Evolutionary conservation across 1,284 basidiomycete genomes (phyloP).

Genomic region (Testicularia cyperi): DNA sequence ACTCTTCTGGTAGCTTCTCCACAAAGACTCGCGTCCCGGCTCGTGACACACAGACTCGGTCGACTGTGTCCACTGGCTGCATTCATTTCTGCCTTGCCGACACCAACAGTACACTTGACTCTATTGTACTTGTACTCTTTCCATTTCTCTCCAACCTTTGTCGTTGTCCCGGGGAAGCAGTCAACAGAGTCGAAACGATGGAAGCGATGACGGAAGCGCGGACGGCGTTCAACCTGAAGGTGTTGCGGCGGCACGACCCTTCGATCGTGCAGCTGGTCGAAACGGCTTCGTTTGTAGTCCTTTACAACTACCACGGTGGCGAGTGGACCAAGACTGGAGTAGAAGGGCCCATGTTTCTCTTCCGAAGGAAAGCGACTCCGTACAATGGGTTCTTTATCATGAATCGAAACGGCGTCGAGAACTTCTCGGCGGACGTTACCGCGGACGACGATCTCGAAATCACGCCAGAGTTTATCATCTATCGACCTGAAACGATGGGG

Average conservation of each 20-base stretch:
- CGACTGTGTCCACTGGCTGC: too few relatives aligned
- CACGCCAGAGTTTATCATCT: constrained; percentile 69
- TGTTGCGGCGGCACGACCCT: constrained; percentile 76
- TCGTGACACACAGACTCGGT: too few relatives aligned
- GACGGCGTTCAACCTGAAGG: constrained; percentile 70
- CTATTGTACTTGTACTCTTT: neutral
- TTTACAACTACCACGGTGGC: constrained; percentile 57
- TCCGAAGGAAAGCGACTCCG: constrained; percentile 72
- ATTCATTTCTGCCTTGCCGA: too few relatives aligned
- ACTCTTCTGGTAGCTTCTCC: too few relatives aligned
- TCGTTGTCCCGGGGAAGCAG: neutral
- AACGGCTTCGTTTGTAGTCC: constrained; percentile 75
- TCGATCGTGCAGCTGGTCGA: constrained; percentile 77
- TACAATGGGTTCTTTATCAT: constrained; percentile 83
- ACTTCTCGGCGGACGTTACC: constrained; percentile 74
- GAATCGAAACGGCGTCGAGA: constrained; percentile 81
- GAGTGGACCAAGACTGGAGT: constrained; percentile 73
- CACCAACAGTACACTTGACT: too few relatives aligned
- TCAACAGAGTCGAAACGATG: constrained; percentile 2
- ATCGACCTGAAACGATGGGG: constrained; percentile 66
- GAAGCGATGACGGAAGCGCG: constrained; percentile 28
- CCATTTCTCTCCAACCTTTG: neutral
- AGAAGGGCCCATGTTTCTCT: constrained; percentile 86
- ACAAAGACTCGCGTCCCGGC: too few relatives aligned
- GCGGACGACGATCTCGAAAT: constrained; percentile 76